Percentiles rank a stretch among this genome's conserved stretches.
These are phyloP conservation scores for Auricularia sp. DNA, from an alignment of 768 basidiomycete genomes.

Conservation along the genomic window DNA sequence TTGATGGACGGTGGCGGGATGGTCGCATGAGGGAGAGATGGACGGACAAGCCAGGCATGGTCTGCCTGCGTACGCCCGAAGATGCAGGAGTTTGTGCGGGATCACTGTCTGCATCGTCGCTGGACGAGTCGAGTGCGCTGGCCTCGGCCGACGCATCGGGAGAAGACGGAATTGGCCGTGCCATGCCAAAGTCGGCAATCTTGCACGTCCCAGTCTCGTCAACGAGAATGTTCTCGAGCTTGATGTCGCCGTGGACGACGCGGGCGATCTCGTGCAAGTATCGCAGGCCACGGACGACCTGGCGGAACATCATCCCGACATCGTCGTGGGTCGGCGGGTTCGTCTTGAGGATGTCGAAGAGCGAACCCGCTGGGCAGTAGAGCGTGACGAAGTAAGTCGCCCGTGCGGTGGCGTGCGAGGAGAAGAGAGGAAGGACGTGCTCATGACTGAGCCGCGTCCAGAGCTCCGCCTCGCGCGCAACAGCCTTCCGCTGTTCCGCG, in stretches of 20 bases:
- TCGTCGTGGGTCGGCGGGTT: conserved; percentile 67
- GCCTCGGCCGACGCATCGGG: conserved; percentile 32
- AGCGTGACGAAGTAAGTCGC: conserved; percentile 78
- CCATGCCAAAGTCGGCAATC: conserved; percentile 79
- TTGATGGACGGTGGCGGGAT: conserved; percentile 11
- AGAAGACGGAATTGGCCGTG: conserved; percentile 46
- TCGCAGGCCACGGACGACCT: conserved; percentile 71
- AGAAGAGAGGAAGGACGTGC: conserved; percentile 78
- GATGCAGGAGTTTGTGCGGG: conserved; percentile 1
- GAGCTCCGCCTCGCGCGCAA: conserved; percentile 59
- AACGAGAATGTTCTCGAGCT: conserved; percentile 92
- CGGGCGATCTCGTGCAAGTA: conserved; percentile 72
- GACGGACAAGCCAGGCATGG: conserved; percentile 17
- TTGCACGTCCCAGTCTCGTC: conserved; percentile 83
- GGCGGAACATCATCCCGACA: conserved; percentile 75
- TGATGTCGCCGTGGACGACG: conserved; percentile 88
- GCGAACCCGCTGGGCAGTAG: conserved; percentile 73
- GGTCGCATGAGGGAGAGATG: conserved; percentile 35
- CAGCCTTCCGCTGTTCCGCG: conserved; percentile 37
- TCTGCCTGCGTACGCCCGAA: conserved; percentile 15
- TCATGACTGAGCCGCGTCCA: conserved; percentile 77
- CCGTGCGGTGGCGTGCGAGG: conserved; percentile 43
- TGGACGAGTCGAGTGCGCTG: conserved; percentile 16
- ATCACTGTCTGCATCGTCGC: conserved; percentile 12
- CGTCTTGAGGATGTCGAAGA: conserved; percentile 72